Conservation (phyloP, 2,329 filamentous ascomycete species). For the Endocalyx cinctus region DNA sequence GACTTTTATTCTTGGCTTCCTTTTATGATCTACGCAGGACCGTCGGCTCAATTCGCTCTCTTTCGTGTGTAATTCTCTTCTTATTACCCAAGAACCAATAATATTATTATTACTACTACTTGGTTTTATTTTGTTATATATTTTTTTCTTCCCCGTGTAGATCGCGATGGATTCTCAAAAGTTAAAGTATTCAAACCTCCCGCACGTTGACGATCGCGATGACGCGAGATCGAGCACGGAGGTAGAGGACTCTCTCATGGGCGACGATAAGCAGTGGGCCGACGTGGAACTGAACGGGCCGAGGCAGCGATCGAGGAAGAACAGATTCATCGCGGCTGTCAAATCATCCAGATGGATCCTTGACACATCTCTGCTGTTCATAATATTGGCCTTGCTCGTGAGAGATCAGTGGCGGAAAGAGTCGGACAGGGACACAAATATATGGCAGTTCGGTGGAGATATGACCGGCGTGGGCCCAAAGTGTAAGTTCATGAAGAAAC, state of each 20-base stretch:
- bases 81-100: too few relatives aligned
- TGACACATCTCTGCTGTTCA: conserved; percentile 33
- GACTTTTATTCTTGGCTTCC: too few relatives aligned
- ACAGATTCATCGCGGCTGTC: conserved; percentile 18
- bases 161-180: conserved; percentile 24
- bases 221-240: conserved; percentile 34
- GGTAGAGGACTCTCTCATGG: conserved; percentile 36
- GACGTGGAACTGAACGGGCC: conserved; percentile 22
- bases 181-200: conserved; percentile 28
- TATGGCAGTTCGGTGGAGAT: conserved; percentile 35
- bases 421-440: conserved; percentile 13
- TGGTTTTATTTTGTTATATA: too few relatives aligned
- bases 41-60: too few relatives aligned
- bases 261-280: conserved; percentile 31
- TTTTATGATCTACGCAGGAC: too few relatives aligned
- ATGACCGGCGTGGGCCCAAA: conserved; percentile 31
- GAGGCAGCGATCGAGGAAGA: conserved; percentile 14
- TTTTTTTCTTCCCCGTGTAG: too few relatives aligned
- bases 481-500: conserved; percentile 19
- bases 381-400: conserved; percentile 32
- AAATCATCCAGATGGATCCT: conserved; percentile 33
- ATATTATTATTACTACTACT: too few relatives aligned
- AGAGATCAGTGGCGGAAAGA: conserved; percentile 21
- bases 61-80: too few relatives aligned
- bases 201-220: conserved; percentile 28